Evolutionary conservation across 2,329 filamentous ascomycete species (phyloP).

Genomic region (Stagonosporopsis cucurbitacearum): DNA sequence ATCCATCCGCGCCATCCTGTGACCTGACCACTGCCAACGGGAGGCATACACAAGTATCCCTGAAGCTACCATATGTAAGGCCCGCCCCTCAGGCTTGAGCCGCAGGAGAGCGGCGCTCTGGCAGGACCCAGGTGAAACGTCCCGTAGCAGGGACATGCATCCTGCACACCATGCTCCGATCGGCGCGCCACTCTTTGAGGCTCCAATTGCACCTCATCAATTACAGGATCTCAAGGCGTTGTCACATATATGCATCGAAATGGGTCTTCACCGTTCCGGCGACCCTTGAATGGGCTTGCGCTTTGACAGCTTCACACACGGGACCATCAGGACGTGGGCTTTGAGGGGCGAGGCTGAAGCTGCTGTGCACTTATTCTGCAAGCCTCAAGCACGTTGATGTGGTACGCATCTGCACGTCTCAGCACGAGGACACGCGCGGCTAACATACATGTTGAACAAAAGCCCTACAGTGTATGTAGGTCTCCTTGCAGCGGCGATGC

Average conservation of each 20-base stretch:
- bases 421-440: constrained; percentile 31
- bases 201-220: constrained; percentile 10
- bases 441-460: constrained; percentile 35
- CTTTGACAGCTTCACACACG: constrained; percentile 8
- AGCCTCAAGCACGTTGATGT: constrained; percentile 17
- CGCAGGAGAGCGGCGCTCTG: constrained; percentile 2
- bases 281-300: constrained; percentile 34
- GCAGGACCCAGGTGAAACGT: constrained; percentile 11
- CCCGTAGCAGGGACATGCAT: constrained; percentile 10
- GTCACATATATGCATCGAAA: constrained; percentile 27
- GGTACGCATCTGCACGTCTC: constrained; percentile 23
- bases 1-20: not conserved
- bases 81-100: constrained; percentile 9
- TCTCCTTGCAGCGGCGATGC: constrained; percentile 16
- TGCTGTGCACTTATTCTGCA: constrained; percentile 28
- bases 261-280: constrained; percentile 24
- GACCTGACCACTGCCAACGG: not conserved
- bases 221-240: constrained; percentile 6
- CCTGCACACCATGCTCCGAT: constrained; percentile 10
- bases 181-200: constrained; percentile 8
- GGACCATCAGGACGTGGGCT: constrained; percentile 27
- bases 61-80: not conserved
- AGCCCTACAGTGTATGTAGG: constrained; percentile 41
- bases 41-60: constrained; percentile 1
- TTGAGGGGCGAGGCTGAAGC: constrained; percentile 29